These are phyloP conservation scores for Talaromyces stipitatus DNA, from an alignment of 495 filamentous ascomycete species.

Conservation along the genomic window DNA sequence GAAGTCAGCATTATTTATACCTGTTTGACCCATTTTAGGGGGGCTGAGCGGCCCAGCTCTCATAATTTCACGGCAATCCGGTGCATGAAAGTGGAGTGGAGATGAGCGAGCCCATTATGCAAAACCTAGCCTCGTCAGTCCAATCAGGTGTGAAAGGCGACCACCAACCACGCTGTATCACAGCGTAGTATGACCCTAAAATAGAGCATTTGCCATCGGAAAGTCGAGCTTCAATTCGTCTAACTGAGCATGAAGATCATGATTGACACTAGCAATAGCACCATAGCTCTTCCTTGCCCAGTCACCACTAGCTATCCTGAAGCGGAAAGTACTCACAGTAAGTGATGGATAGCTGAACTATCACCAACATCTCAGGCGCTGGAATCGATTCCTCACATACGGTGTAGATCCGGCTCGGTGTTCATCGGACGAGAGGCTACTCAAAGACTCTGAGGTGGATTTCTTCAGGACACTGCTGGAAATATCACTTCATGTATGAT, in stretches of 20 bases:
- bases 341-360: not conserved
- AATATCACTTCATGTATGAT: not conserved
- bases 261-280: not conserved
- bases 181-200: not conserved
- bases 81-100: not conserved
- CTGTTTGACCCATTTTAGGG: not conserved
- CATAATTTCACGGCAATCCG: not conserved
- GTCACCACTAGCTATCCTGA: not conserved
- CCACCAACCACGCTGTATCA: not conserved
- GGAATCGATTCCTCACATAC: not conserved
- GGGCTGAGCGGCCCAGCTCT: not conserved
- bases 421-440: not conserved
- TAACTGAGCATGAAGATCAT: not conserved
- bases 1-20: not conserved
- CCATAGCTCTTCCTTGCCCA: not conserved
- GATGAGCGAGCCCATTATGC: not conserved
- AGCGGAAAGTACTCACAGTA: too few species aligned
- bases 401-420: not conserved
- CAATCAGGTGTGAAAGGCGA: not conserved
- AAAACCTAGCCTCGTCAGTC: not conserved
- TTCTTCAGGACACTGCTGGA: not conserved
- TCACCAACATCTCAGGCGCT: not conserved
- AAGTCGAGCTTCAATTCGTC: not conserved
- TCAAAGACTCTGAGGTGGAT: not conserved
- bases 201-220: not conserved